Conservation (phyloP, 2,329 filamentous ascomycete genomes). For the Beauveria scarabaeidicola region DNA sequence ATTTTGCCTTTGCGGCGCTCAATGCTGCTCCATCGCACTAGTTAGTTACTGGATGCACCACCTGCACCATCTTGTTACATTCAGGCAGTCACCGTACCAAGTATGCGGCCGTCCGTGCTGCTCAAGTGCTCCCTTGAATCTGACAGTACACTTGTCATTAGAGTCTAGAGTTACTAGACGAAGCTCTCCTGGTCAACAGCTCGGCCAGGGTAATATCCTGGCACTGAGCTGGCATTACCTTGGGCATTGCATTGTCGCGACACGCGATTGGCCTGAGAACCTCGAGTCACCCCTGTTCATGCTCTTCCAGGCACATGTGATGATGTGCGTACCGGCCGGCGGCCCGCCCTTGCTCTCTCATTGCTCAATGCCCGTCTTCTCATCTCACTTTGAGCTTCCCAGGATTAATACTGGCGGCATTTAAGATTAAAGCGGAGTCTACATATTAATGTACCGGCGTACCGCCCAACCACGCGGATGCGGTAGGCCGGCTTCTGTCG, state of each 20-base stretch:
- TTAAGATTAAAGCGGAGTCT: slow-evolving; percentile 11
- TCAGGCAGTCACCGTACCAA: neutral
- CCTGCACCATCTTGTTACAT: neutral
- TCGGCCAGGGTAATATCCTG: too few relatives aligned
- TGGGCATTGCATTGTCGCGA: neutral
- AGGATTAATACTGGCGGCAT: too few relatives aligned
- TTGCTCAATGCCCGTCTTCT: neutral
- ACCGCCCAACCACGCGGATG: neutral
- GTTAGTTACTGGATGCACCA: neutral
- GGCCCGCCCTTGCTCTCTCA: neutral
- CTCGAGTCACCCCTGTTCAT: neutral
- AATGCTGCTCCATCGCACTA: neutral
- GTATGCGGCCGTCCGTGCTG: neutral
- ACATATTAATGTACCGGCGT: slow-evolving; percentile 1
- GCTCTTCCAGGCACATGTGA: neutral
- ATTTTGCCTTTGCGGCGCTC: neutral
- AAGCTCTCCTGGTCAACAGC: too few relatives aligned
- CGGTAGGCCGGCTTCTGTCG: neutral
- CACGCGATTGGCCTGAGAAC: neutral
- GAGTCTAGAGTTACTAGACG: too few relatives aligned
- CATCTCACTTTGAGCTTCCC: neutral
- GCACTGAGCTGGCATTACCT: neutral
- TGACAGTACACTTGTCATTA: too few relatives aligned
- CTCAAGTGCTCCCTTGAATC: too few relatives aligned
- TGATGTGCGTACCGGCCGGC: too few relatives aligned